Percentiles rank a stretch among this genome's conserved stretches.
These are phyloP conservation scores for Fusarium avenaceum DNA, from an alignment of 2,329 filamentous ascomycete genomes.

Conservation along the genomic window DNA sequence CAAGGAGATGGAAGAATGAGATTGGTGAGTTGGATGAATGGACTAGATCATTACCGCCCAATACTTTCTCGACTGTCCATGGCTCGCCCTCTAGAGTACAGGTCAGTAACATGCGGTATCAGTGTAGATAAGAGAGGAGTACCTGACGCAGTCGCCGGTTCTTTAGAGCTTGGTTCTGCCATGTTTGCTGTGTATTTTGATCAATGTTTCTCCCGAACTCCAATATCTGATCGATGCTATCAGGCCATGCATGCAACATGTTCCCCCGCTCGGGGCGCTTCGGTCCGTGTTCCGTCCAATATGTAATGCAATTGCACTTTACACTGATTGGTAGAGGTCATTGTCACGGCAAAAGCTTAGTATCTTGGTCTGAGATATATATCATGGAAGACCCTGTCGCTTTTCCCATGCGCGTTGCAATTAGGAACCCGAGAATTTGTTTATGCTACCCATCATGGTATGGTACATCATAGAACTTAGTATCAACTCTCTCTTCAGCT, in stretches of 20 bases:
- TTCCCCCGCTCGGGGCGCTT: slow-evolving; percentile 29
- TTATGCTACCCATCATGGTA: too few relatives aligned
- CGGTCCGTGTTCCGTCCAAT: slow-evolving; percentile 18
- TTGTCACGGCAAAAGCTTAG: not conserved
- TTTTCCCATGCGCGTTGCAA: not conserved
- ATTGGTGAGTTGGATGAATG: slow-evolving; percentile 79
- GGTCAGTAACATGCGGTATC: slow-evolving; percentile 3
- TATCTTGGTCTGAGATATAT: too few relatives aligned
- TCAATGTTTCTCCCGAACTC: not conserved
- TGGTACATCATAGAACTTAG: too few relatives aligned
- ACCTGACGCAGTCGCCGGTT: slow-evolving; percentile 3
- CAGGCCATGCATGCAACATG: slow-evolving; percentile 4
- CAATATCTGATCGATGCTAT: not conserved
- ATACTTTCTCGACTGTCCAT: slow-evolving; percentile 72
- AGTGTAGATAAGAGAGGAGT: not conserved
- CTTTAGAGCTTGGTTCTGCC: slow-evolving; percentile 4
- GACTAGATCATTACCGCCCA: slow-evolving; percentile 67
- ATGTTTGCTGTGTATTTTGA: slow-evolving; percentile 3
- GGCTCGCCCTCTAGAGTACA: slow-evolving; percentile 13
- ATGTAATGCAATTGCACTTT: not conserved
- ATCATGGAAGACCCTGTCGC: not conserved
- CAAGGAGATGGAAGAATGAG: slow-evolving; percentile 93
- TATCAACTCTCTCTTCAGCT: too few relatives aligned
- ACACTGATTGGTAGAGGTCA: not conserved
- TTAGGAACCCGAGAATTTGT: too few relatives aligned